Percentiles rank a stretch among this genome's conserved stretches.
Evolutionary conservation across 1,284 basidiomycete species (phyloP).

Genomic region (Rhodotorula sp.): DNA sequence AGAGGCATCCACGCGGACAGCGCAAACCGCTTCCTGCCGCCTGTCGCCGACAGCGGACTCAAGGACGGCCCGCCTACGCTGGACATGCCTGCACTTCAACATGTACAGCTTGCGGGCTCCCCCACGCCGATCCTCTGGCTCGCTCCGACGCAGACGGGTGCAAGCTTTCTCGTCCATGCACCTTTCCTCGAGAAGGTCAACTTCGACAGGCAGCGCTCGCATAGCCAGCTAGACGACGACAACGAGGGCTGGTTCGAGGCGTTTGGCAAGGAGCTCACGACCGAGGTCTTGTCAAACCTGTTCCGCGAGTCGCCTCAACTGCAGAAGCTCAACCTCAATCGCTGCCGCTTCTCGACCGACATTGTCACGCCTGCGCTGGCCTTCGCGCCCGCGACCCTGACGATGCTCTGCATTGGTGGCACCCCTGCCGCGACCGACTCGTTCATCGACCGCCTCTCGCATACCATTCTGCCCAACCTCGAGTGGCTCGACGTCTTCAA

Average conservation of each 20-base stretch:
- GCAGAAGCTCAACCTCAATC: constrained; percentile 2
- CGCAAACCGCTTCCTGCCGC: constrained; percentile 8
- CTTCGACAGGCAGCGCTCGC: neutral
- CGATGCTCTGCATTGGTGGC: constrained; percentile 15
- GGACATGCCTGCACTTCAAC: neutral
- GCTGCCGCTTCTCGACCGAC: neutral
- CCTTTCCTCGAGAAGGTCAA: constrained; percentile 4
- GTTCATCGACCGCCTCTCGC: constrained; percentile 13
- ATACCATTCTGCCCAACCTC: constrained; percentile 9
- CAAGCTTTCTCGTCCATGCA: constrained; percentile 8
- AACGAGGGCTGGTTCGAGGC: neutral
- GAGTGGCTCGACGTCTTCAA: constrained; percentile 19
- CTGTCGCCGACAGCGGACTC: neutral
- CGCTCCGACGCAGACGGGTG: neutral
- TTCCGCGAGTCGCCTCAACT: constrained; percentile 21
- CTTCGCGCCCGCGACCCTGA: neutral
- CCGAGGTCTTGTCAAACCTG: constrained; percentile 6
- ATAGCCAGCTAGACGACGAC: neutral
- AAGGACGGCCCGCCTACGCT: constrained; percentile 21
- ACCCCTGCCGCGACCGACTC: constrained; percentile 6
- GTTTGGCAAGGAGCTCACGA: neutral
- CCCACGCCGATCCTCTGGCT: constrained; percentile 14
- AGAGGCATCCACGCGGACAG: constrained; percentile 1
- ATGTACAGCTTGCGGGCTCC: constrained; percentile 4
- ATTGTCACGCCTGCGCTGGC: constrained; percentile 11